Percentiles rank a stretch among this genome's conserved stretches.
phyloP scores from a whole-genome alignment of 495 filamentous ascomycete species.

The Jackrogersella minutella region DNA sequence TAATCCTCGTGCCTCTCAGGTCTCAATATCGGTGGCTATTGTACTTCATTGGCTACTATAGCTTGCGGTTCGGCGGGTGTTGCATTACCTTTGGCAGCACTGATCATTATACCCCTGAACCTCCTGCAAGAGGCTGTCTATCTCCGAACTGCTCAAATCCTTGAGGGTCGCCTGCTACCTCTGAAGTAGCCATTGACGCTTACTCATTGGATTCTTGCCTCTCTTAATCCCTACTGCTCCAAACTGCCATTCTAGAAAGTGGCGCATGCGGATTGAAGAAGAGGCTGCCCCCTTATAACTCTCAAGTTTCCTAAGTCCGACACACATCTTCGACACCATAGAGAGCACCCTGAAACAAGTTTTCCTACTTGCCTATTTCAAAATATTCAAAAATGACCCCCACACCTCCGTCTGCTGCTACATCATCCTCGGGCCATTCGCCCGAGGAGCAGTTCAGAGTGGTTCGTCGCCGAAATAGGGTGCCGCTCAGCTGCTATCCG shows the following conservation, averaged over 20 bases:
- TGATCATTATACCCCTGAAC: constrained; percentile 24
- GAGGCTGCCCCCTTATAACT: constrained; percentile 31
- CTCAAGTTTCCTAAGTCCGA: constrained; percentile 40
- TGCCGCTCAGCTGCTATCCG: constrained; percentile 92
- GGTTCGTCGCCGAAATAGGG: constrained; percentile 91
- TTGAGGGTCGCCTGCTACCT: constrained; percentile 10
- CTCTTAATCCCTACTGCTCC: constrained; percentile 15
- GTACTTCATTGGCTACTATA: constrained; percentile 25
- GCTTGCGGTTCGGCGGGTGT: constrained; percentile 5
- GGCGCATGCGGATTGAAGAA: constrained; percentile 25
- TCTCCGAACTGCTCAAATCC: constrained; percentile 23
- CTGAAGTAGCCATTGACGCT: constrained; percentile 21
- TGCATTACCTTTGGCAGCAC: constrained; percentile 12
- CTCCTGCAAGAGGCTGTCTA: constrained; percentile 36
- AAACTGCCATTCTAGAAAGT: neutral
- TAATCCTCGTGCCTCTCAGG: constrained; percentile 8
- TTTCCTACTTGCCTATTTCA: constrained; percentile 14
- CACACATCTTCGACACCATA: constrained; percentile 34
- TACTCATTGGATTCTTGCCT: constrained; percentile 28
- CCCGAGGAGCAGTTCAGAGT: constrained; percentile 89
- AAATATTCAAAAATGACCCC: constrained; percentile 70
- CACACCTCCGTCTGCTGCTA: constrained; percentile 87
- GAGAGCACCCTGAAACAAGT: constrained; percentile 22
- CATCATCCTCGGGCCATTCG: constrained; percentile 77
- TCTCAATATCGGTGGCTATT: neutral